Evolutionary conservation across 164 flowering plant species (phyloP), one percentile per base, ranked within the genome.

Genomic region (Akebia trifoliata): DNA sequence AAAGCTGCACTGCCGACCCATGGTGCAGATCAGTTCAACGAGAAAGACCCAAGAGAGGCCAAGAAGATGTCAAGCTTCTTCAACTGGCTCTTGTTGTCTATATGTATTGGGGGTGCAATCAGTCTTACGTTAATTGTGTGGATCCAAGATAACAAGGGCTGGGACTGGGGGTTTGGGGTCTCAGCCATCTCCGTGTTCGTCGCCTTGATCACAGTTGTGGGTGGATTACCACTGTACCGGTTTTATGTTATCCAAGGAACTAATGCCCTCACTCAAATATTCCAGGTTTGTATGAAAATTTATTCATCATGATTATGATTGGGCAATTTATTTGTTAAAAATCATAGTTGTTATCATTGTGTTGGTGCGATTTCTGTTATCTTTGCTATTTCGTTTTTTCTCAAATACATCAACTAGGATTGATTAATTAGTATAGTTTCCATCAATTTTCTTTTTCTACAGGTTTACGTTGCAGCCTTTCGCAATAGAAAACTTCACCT

Each of bases 1-100:
- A 87, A 85, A 60, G 78, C 95, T 2, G 63, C 70, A 3, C 8
- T 87, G 25, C 87, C 91, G 18, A 18, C 87, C 3, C 85, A 78
- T 47, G 95, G 95, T 1, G 89, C 92, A 0, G 95, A 87, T 70
- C 92, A 87, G 30, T 87, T 87, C 35, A 83, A 87, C 9, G 82
- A 75, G 40, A 74, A 80, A 42, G 90, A 83, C 60, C 82, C 78
- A 0, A 25, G 18, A 43, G 92, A 87, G 66, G 70, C 76, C 2
- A 73, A 6, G 59, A 76, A 77, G 50, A 74, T 80, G 82, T 80
- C 89, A 0, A 81, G 76, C 57, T 85, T 72, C 75, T 87, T 87
- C 74, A 85, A 87, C 66, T 63, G 64, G 62, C 64, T 85, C 25
- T 34, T 85, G 28, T 63, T 83, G 8, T 63, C 69, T 3, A 2